A percentile compares a stretch with the other conserved stretches of the same genome.
Conservation (phyloP, 805 yeast genomes). For the Kockiozyma suomiensis region DNA sequence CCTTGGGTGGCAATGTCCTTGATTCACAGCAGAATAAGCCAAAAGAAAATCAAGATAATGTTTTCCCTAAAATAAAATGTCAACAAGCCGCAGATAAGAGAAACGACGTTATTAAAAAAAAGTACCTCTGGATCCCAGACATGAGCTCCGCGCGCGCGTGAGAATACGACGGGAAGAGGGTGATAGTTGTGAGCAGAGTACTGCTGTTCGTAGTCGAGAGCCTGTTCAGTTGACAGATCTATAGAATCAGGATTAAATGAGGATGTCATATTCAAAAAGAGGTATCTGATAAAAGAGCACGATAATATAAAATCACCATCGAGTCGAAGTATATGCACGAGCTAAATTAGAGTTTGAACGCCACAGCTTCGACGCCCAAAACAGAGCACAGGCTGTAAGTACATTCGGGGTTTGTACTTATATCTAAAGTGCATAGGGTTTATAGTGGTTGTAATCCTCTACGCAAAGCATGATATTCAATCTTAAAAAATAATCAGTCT, state of each 20-base stretch:
- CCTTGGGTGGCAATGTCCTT: conserved; percentile 97
- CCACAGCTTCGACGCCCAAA: not conserved
- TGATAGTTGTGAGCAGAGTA: conserved; percentile 97
- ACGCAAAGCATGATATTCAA: not conserved
- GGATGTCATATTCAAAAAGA: no score
- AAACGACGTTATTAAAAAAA: not conserved
- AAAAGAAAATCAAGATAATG: conserved; percentile 90
- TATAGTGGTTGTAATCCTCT: not conserved
- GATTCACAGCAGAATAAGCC: conserved; percentile 96
- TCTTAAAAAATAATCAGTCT: not conserved
- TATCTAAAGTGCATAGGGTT: not conserved
- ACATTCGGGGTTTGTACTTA: not conserved
- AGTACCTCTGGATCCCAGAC: conserved; percentile 90
- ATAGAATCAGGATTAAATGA: not conserved
- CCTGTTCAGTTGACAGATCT: conserved; percentile 16
- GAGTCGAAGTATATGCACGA: no score
- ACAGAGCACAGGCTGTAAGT: not conserved
- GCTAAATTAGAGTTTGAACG: conserved; percentile 2
- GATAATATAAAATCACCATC: no score
- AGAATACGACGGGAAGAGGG: conserved; percentile 92
- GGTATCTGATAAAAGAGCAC: no score
- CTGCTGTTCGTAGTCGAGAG: conserved; percentile 54
- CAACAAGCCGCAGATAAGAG: not conserved
- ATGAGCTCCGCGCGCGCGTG: conserved; percentile 83
- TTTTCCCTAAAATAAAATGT: conserved; percentile 54